Evolutionary conservation across 345 rosid species (phyloP).

Genomic region (Salix viminalis): DNA sequence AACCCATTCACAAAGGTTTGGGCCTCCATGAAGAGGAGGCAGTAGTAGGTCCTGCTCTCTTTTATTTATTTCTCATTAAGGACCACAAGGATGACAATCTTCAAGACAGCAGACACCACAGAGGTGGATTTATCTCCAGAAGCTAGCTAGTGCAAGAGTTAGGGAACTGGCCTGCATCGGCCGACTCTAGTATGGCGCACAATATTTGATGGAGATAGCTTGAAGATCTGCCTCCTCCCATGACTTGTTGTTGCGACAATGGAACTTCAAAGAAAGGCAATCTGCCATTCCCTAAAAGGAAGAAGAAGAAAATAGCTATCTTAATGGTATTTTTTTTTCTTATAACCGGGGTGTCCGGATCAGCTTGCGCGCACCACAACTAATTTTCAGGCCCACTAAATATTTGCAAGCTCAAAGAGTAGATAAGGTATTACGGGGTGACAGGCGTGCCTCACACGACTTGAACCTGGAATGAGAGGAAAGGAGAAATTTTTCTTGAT

Average conservation of each 20-base stretch:
- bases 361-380: too few species aligned
- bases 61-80: not conserved
- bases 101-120: not conserved
- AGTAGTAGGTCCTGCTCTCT: not conserved
- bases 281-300: not conserved
- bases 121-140: not conserved
- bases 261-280: not conserved
- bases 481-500: rapidly evolving
- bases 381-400: too few species aligned
- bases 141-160: too few species aligned
- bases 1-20: not conserved
- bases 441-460: too few species aligned
- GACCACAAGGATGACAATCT: not conserved
- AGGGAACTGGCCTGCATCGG: not conserved
- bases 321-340: too few species aligned
- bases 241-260: not conserved
- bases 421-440: rapidly evolving
- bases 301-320: too few species aligned
- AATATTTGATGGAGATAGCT: too few species aligned
- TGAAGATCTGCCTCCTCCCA: too few species aligned
- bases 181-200: not conserved
- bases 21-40: not conserved
- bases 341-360: rapidly evolving
- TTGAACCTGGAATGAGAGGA: too few species aligned
- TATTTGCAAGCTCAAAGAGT: too few species aligned